phyloP scores from a whole-genome alignment of 129 eudicot species.

The Ambrosia trifida region DNA sequence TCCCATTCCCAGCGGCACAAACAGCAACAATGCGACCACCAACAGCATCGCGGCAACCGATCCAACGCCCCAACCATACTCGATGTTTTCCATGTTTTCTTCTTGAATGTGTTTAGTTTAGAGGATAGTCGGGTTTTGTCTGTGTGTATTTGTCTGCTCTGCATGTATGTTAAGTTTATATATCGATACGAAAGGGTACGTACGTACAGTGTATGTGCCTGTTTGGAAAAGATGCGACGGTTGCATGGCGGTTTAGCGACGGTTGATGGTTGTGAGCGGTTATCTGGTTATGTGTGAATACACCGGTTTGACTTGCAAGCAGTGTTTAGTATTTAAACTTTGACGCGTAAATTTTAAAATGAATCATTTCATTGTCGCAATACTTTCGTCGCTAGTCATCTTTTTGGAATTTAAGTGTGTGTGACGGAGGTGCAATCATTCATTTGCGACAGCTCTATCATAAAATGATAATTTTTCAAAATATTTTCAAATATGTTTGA shows the following conservation, averaged over 20 bases:
- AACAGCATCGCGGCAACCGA: constrained; percentile 39
- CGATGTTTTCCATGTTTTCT: constrained; percentile 17
- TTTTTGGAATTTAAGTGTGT: too few relatives aligned
- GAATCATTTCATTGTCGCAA: too few relatives aligned
- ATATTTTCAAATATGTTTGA: too few relatives aligned
- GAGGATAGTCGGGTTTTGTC: background rate
- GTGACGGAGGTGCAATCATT: too few relatives aligned
- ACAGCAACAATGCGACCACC: constrained; percentile 32
- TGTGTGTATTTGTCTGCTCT: background rate
- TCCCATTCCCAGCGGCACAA: constrained; percentile 47
- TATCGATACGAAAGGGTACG: background rate
- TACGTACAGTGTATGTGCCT: background rate
- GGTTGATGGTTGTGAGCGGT: background rate
- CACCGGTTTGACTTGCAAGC: too few relatives aligned
- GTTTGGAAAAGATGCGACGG: background rate
- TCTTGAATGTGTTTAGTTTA: background rate
- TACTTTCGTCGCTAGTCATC: too few relatives aligned
- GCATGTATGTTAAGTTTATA: background rate
- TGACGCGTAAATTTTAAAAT: too few relatives aligned
- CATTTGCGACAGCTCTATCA: too few relatives aligned
- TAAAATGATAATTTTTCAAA: too few relatives aligned
- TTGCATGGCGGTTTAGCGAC: constrained; percentile 8
- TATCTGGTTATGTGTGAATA: background rate
- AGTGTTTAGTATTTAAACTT: too few relatives aligned
- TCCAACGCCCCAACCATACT: constrained; percentile 46